These are phyloP conservation scores for Poa annua DNA, from an alignment of 176 grass and related monocot genomes.

Conservation along the genomic window DNA sequence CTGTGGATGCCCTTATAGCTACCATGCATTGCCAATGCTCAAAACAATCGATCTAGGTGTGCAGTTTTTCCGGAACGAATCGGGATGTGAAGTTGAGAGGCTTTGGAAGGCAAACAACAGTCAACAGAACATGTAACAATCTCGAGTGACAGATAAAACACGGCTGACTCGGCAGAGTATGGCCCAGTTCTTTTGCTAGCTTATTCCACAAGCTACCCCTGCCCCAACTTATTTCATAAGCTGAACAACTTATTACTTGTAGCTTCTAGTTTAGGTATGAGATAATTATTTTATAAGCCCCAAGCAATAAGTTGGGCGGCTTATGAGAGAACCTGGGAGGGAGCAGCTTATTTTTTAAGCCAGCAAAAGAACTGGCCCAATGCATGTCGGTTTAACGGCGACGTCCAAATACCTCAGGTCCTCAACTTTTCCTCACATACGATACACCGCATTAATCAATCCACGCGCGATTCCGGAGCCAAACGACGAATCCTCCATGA, in stretches of 20 bases:
- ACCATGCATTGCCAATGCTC: neutral
- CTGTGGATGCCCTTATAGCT: no score
- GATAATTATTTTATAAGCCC: no score
- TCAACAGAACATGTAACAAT: neutral
- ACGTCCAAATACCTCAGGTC: neutral
- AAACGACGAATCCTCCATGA: slow-evolving; percentile 16
- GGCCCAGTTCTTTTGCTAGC: no score
- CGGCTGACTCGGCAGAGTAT: neutral
- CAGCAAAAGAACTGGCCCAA: no score
- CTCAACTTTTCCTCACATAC: neutral
- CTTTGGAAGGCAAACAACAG: neutral
- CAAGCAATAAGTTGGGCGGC: no score
- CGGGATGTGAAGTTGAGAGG: neutral
- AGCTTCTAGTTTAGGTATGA: no score
- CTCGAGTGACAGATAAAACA: neutral
- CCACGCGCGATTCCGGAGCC: neutral
- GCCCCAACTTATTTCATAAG: no score
- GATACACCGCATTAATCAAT: neutral
- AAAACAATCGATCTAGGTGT: neutral
- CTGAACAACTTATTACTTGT: no score
- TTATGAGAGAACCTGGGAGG: no score
- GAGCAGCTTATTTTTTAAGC: no score
- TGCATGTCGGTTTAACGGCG: slow-evolving; percentile 27
- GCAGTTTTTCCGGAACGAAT: no score
- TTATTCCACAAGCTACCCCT: no score